These are phyloP conservation scores for Daldinia childiae DNA, from an alignment of 495 filamentous ascomycete genomes.

Conservation along the genomic window DNA sequence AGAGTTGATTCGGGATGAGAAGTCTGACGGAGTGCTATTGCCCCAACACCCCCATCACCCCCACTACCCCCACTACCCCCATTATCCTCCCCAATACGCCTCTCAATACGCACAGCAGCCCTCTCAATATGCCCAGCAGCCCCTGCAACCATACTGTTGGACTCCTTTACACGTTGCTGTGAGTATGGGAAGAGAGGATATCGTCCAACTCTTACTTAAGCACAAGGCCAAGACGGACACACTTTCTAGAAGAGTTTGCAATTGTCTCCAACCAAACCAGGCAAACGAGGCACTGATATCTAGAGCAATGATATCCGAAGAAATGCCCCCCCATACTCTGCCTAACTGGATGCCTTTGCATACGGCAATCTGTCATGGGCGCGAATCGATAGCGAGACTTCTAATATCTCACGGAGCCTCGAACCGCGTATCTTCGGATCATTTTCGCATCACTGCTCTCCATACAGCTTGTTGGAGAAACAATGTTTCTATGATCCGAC, in stretches of 20 bases:
- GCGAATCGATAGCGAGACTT: constrained; percentile 44
- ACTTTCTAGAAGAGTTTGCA: constrained; percentile 43
- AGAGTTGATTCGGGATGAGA: too few relatives aligned
- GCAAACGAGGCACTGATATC: too few relatives aligned
- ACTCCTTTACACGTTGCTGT: constrained; percentile 53
- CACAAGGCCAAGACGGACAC: constrained; percentile 43
- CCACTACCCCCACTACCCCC: too few relatives aligned
- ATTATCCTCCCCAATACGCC: too few relatives aligned
- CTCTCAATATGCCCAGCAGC: too few relatives aligned
- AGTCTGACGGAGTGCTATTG: too few relatives aligned
- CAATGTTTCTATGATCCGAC: not conserved
- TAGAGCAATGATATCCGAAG: too few relatives aligned
- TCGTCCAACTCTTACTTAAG: constrained; percentile 45
- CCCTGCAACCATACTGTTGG: constrained; percentile 33
- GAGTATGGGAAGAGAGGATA: constrained; percentile 44
- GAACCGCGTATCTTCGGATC: constrained; percentile 22
- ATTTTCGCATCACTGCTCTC: constrained; percentile 24
- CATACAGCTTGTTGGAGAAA: constrained; percentile 27
- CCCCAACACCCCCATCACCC: too few relatives aligned
- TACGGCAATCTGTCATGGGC: constrained; percentile 49
- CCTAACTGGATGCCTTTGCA: constrained; percentile 52
- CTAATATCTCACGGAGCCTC: constrained; percentile 49
- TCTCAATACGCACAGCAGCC: too few relatives aligned
- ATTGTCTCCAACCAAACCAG: constrained; percentile 34
- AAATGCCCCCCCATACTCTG: too few relatives aligned